phyloP scores from a whole-genome alignment of 2,329 filamentous ascomycete genomes.

The Cladophialophora chaetospira region DNA sequence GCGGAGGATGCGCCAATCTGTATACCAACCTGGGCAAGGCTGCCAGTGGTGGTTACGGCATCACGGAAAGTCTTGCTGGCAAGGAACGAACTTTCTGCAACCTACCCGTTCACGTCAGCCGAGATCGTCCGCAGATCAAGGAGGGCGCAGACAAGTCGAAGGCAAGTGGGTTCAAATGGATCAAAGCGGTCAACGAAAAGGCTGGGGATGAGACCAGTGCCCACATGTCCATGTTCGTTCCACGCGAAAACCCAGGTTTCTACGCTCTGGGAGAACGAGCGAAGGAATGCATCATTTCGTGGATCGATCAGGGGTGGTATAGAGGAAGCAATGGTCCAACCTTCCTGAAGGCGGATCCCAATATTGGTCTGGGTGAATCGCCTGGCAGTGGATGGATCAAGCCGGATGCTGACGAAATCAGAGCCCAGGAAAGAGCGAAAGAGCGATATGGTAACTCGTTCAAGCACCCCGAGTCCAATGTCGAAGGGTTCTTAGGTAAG shows the following conservation, averaged over 20 bases:
- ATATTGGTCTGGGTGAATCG: conserved; percentile 21
- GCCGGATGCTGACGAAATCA: conserved; percentile 29
- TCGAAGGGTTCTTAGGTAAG: conserved; percentile 13
- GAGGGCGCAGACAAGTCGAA: conserved; percentile 27
- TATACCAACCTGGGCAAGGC: conserved; percentile 80
- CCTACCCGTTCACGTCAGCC: conserved; percentile 54
- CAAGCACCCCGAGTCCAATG: conserved; percentile 3
- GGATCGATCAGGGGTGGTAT: conserved; percentile 38
- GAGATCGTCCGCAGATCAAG: conserved; percentile 32
- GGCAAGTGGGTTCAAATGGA: conserved; percentile 59
- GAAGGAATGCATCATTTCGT: conserved; percentile 42
- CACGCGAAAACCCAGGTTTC: conserved; percentile 49
- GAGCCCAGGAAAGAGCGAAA: conserved; percentile 25
- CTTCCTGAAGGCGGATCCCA: conserved; percentile 15
- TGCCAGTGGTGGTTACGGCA: conserved; percentile 51
- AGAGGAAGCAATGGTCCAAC: conserved; percentile 28
- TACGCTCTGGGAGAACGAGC: conserved; percentile 43
- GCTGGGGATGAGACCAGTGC: conserved; percentile 77
- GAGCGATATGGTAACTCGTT: conserved; percentile 15
- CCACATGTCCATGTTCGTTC: conserved; percentile 62
- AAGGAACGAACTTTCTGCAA: conserved; percentile 86
- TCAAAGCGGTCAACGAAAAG: conserved; percentile 73
- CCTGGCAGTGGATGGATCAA: conserved; percentile 31
- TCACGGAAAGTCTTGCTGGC: conserved; percentile 51
- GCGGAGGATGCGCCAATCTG: conserved; percentile 68